Evolutionary conservation across 2,329 filamentous ascomycete genomes (phyloP).

Genomic region (Sporothrix variecibatus): DNA sequence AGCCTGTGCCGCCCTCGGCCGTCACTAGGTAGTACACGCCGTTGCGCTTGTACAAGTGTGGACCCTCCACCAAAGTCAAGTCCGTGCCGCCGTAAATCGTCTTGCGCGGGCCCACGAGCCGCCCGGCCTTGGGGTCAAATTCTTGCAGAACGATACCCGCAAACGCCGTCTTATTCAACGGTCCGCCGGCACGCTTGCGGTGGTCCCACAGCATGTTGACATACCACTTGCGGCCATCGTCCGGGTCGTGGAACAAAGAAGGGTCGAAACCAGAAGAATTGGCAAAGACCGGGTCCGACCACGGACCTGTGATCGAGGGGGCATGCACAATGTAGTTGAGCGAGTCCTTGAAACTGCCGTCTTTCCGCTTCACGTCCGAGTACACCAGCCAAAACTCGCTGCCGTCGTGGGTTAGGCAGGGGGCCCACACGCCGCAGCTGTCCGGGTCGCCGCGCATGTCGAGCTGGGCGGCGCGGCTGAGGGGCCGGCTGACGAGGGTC

Average conservation of each 20-base stretch:
- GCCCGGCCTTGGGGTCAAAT: conserved; percentile 51
- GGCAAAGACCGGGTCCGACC: conserved; percentile 61
- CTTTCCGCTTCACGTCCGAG: conserved; percentile 67
- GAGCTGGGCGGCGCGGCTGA: conserved; percentile 46
- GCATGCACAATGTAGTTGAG: conserved; percentile 57
- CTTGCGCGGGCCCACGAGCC: conserved; percentile 57
- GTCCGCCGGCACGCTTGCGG: conserved; percentile 44
- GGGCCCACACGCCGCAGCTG: conserved; percentile 65
- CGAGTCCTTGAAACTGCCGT: conserved; percentile 55
- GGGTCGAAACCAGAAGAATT: conserved; percentile 61
- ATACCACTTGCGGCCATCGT: conserved; percentile 58
- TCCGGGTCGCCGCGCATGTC: conserved; percentile 58
- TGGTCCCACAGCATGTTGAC: conserved; percentile 61
- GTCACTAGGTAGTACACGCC: conserved; percentile 63
- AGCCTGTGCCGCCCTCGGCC: conserved; percentile 62
- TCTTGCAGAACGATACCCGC: conserved; percentile 61
- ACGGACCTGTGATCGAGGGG: conserved; percentile 56
- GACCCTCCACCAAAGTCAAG: conserved; percentile 55
- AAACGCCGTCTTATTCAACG: conserved; percentile 42
- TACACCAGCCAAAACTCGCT: conserved; percentile 64
- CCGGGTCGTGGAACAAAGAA: conserved; percentile 57
- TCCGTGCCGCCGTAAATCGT: conserved; percentile 59
- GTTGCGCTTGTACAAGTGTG: conserved; percentile 60
- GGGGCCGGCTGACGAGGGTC: conserved; percentile 46
- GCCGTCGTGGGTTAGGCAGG: conserved; percentile 63